Percentiles rank a stretch among this genome's conserved stretches.
phyloP scores from a whole-genome alignment of 2,329 filamentous ascomycete genomes.

The Neurospora crassa region DNA sequence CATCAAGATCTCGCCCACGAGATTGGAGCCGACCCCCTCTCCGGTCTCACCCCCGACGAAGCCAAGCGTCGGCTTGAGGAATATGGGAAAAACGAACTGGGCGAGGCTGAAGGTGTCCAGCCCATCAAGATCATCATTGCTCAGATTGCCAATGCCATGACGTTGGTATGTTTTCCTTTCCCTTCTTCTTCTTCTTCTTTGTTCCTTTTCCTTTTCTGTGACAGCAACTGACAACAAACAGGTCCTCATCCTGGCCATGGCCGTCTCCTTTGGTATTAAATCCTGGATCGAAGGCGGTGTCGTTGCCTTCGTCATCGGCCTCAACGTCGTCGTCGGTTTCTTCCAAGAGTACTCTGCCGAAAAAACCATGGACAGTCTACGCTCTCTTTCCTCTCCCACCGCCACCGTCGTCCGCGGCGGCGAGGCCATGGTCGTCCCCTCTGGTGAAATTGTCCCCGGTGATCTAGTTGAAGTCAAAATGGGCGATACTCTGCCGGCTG shows the following conservation, averaged over 20 bases:
- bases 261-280: slow-evolving; percentile 53
- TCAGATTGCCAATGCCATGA: slow-evolving; percentile 72
- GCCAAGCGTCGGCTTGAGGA: slow-evolving; percentile 48
- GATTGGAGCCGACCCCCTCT: slow-evolving; percentile 54
- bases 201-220: neutral
- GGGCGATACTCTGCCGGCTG: slow-evolving; percentile 66
- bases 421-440: slow-evolving; percentile 43
- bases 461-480: slow-evolving; percentile 59
- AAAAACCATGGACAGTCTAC: slow-evolving; percentile 53
- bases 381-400: slow-evolving; percentile 48
- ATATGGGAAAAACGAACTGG: slow-evolving; percentile 60
- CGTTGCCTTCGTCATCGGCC: slow-evolving; percentile 55
- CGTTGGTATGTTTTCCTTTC: slow-evolving; percentile 39
- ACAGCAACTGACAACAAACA: slow-evolving; percentile 26
- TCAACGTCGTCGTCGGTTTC: slow-evolving; percentile 58
- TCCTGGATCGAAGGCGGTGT: slow-evolving; percentile 62
- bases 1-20: slow-evolving; percentile 51
- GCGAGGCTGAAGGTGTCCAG: slow-evolving; percentile 59
- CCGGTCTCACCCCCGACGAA: slow-evolving; percentile 52
- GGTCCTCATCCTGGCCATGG: slow-evolving; percentile 67
- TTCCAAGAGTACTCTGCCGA: slow-evolving; percentile 53
- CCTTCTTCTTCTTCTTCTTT: neutral
- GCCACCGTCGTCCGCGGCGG: slow-evolving; percentile 49
- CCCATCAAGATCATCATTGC: slow-evolving; percentile 63
- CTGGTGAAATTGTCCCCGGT: slow-evolving; percentile 61